Evolutionary conservation across 2,329 filamentous ascomycete species (phyloP).

Genomic region (Fonsecaea erecta): DNA sequence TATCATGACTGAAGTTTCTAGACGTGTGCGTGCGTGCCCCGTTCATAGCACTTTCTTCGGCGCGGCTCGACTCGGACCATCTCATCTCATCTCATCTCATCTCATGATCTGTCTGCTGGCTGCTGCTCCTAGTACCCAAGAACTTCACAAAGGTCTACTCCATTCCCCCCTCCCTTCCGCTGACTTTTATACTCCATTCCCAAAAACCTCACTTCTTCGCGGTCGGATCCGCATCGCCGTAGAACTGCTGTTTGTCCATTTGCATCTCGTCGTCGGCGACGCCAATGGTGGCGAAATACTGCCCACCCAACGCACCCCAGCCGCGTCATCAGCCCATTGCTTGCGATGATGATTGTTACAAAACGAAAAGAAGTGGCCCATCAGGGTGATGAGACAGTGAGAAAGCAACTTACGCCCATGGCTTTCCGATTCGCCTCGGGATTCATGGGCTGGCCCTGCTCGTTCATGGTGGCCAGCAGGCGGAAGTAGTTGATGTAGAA

Average conservation of each 20-base stretch:
- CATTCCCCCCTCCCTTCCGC: too few species aligned
- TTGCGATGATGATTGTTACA: too few species aligned
- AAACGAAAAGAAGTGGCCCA: background rate
- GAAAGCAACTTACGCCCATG: conserved; percentile 34
- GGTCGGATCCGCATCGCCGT: conserved; percentile 13
- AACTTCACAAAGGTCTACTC: too few species aligned
- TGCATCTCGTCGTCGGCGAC: conserved; percentile 38
- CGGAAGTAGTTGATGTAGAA: conserved; percentile 65
- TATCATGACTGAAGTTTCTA: too few species aligned
- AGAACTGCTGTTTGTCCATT: conserved; percentile 33
- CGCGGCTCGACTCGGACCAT: too few species aligned
- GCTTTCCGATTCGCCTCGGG: conserved; percentile 35
- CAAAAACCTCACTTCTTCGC: conserved; percentile 16
- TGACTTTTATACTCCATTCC: background rate
- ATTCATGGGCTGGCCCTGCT: conserved; percentile 45
- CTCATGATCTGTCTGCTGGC: too few species aligned
- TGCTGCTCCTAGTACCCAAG: too few species aligned
- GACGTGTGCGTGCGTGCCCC: too few species aligned
- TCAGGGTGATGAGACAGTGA: background rate
- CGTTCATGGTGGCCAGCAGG: conserved; percentile 53
- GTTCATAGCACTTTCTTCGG: too few species aligned
- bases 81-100: too few species aligned
- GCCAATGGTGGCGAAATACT: conserved; percentile 38
- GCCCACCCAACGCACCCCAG: background rate
- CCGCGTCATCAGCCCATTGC: background rate